phyloP scores from a whole-genome alignment of 2,329 filamentous ascomycete genomes.

The Venturia nashicola region DNA sequence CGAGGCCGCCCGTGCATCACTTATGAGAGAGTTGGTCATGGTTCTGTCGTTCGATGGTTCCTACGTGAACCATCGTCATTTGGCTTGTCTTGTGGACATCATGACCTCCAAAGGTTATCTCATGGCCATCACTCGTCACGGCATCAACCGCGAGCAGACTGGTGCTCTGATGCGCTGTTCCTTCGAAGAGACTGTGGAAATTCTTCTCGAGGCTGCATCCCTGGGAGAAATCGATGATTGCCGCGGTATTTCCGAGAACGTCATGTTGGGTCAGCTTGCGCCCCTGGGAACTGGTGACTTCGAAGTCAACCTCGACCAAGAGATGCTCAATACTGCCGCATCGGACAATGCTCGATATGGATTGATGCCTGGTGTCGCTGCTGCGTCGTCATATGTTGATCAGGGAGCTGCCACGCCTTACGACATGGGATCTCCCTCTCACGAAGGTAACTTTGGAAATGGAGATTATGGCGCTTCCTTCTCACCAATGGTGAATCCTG shows the following conservation, averaged over 20 bases:
- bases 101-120: constrained; percentile 94
- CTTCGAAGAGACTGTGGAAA: constrained; percentile 98
- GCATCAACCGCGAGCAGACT: constrained; percentile 96
- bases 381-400: constrained; percentile 57
- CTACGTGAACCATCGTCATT: constrained; percentile 97
- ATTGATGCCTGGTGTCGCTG: constrained; percentile 65
- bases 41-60: constrained; percentile 98
- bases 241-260: constrained; percentile 94
- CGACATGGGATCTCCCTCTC: constrained; percentile 56
- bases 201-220: constrained; percentile 87
- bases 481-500: constrained; percentile 65
- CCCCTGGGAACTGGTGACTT: constrained; percentile 96
- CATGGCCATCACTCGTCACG: constrained; percentile 93
- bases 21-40: constrained; percentile 78
- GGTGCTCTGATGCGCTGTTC: constrained; percentile 98
- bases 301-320: constrained; percentile 82
- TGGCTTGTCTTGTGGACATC: constrained; percentile 88
- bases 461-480: constrained; percentile 47
- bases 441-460: constrained; percentile 51
- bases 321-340: constrained; percentile 90
- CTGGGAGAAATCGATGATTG: constrained; percentile 95
- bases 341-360: constrained; percentile 79
- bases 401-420: constrained; percentile 90
- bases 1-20: constrained; percentile 76
- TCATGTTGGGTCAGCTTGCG: constrained; percentile 94